Evolutionary conservation across 345 rosid species (phyloP).

Genomic region (Orychophragmus violaceus): DNA sequence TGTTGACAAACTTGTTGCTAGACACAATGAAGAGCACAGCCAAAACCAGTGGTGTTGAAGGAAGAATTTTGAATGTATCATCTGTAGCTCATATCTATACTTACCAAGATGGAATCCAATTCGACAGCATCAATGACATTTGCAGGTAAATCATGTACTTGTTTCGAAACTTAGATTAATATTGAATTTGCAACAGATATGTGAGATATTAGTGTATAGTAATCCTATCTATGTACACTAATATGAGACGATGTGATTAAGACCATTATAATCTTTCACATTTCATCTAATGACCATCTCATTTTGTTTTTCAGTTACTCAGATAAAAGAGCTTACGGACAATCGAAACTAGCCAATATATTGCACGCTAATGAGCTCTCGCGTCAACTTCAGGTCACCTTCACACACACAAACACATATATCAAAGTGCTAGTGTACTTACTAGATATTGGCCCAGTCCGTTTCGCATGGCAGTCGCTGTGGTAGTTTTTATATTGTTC

Average conservation of each 20-base stretch:
- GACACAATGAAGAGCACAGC: slow-evolving; percentile 78
- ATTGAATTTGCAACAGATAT: background rate
- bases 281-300: background rate
- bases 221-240: no score
- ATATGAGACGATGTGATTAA: no score
- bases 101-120: slow-evolving; percentile 55
- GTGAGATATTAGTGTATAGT: no score
- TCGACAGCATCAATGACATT: slow-evolving; percentile 52
- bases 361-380: slow-evolving; percentile 83
- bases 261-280: background rate
- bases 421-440: background rate
- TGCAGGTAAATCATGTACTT: slow-evolving; percentile 7
- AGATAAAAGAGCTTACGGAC: slow-evolving; percentile 88
- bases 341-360: slow-evolving; percentile 87
- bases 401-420: background rate
- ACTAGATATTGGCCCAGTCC: no score
- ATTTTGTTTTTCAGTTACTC: slow-evolving; percentile 44
- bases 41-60: slow-evolving; percentile 53
- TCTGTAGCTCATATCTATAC: slow-evolving; percentile 76
- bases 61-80: slow-evolving; percentile 79
- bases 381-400: slow-evolving; percentile 66
- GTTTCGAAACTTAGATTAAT: background rate
- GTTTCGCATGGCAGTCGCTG: no score
- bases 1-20: slow-evolving; percentile 72
- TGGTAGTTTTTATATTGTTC: no score